Conservation (phyloP, 208 protist genomes). For the Acanthamoeba lenticulata region DNA sequence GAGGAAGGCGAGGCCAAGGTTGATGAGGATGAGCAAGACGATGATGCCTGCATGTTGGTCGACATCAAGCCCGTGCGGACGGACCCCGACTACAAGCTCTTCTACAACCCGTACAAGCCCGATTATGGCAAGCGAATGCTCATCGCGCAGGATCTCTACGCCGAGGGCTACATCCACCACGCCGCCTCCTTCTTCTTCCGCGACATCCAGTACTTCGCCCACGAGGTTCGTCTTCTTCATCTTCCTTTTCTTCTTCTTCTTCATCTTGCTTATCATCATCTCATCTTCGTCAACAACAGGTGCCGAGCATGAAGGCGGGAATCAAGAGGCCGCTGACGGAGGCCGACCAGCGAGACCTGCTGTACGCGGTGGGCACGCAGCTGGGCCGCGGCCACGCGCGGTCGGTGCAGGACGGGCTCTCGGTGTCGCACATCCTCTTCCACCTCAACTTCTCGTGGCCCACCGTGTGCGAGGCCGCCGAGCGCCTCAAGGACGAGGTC, state of each 20-base stretch:
- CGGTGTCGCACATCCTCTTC: constrained; percentile 45
- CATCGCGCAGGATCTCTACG: constrained; percentile 6
- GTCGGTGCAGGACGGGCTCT: constrained; percentile 26
- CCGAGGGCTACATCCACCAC: constrained; percentile 18
- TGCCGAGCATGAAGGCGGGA: neutral
- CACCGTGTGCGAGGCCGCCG: neutral
- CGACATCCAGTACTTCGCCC: constrained; percentile 17
- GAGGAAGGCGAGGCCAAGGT: neutral
- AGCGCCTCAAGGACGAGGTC: constrained; percentile 54
- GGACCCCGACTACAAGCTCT: constrained; percentile 31
- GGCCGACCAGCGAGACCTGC: constrained; percentile 1
- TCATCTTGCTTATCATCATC: no score
- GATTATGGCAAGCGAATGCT: constrained; percentile 49
- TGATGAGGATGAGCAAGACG: neutral
- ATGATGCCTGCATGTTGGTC: neutral
- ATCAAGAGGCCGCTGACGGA: constrained; percentile 11
- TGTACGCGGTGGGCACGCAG: constrained; percentile 20
- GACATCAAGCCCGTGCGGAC: constrained; percentile 48
- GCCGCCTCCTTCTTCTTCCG: constrained; percentile 4
- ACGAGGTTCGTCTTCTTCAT: neutral
- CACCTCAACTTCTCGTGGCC: constrained; percentile 51
- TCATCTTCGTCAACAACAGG: no score
- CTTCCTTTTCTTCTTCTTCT: no score
- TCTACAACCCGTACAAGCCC: constrained; percentile 37
- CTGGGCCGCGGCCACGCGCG: constrained; percentile 24